Evolutionary conservation across 306 rosid species (phyloP), one percentile per base, ranked within the genome.

Genomic region (Lathyrus sativus): DNA sequence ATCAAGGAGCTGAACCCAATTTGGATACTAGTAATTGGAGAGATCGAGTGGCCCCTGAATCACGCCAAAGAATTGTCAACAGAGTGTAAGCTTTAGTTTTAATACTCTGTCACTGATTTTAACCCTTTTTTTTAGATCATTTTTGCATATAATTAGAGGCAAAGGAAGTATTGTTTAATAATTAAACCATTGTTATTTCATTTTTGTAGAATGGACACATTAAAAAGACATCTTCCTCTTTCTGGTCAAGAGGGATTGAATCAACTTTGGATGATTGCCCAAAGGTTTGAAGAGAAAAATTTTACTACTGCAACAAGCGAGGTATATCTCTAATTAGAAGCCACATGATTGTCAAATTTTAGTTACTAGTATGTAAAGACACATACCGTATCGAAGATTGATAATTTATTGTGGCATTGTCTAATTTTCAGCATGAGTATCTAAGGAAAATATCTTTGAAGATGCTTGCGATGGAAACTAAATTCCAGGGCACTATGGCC

Each of bases 221-320:
- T 88, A 81, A 89, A 86, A 91, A 86, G 80, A 77, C 88, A 83
- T 71, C 80, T 86, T 74, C 96, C 89, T 19, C 74, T 75, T 82
- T 68, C 84, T 42, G 92, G 85, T 66, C 81, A 75, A 56, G 96
- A 86, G 12, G 95, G 95, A 64, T 53, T 92, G 73, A 81, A 26
- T 22, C 92, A 89, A 76, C 92, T 92, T 43, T 51, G 46, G 79
- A 84, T 78, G 76, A 89, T 89, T 70, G 95, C 92, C 71, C 78
- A 72, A 59, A 83, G 92, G 78, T 88, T 88, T 76, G 93, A 92
- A 82, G 98, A 92, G 68, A 85, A 88, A 74, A 80, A 88, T 74
- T 89, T 80, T 71, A 54, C 78, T 68, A 84, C 84, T 49, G 91
- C 96, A 67, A 82, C 82, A 53, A 89, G 76, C 71, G 86, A 86